Conservation (phyloP, 2,329 filamentous ascomycete species). For the Beauveria bassiana region DNA sequence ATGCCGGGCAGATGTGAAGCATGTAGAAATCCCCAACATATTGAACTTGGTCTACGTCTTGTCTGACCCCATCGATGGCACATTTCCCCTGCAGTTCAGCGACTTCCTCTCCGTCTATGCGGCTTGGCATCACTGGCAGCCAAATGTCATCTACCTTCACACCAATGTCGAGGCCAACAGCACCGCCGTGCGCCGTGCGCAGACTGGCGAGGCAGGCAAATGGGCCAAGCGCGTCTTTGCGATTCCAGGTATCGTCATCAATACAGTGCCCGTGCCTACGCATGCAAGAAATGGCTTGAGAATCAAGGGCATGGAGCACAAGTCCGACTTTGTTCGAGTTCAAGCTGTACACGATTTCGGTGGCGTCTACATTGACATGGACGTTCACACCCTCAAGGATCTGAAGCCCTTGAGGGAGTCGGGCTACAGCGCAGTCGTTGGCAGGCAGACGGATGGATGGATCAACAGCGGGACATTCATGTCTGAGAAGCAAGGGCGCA, state of each 20-base stretch:
- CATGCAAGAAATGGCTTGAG: slow-evolving; percentile 13
- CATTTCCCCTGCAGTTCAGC: slow-evolving; percentile 19
- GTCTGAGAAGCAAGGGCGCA: slow-evolving; percentile 13
- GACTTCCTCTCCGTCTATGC: slow-evolving; percentile 20
- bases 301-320: slow-evolving; percentile 15
- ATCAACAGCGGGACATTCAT: slow-evolving; percentile 20
- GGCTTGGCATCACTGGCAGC: slow-evolving; percentile 16
- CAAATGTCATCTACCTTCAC: slow-evolving; percentile 20
- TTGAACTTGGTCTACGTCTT: slow-evolving; percentile 20
- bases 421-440: slow-evolving; percentile 13
- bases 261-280: slow-evolving; percentile 24
- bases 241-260: slow-evolving; percentile 16
- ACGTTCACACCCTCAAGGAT: slow-evolving; percentile 15
- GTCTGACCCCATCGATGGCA: slow-evolving; percentile 11
- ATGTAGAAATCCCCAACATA: slow-evolving; percentile 18
- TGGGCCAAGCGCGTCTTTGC: slow-evolving; percentile 20
- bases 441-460: slow-evolving; percentile 14
- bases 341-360: slow-evolving; percentile 16
- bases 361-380: slow-evolving; percentile 18
- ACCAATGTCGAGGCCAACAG: slow-evolving; percentile 18
- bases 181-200: slow-evolving; percentile 25
- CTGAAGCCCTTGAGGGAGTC: slow-evolving; percentile 11
- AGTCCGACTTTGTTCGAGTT: slow-evolving; percentile 18
- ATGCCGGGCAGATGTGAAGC: not conserved
- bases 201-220: slow-evolving; percentile 12